Percentiles rank a stretch among this genome's conserved stretches.
phyloP scores from a whole-genome alignment of 2,329 filamentous ascomycete species.

The Alternaria sp. region DNA sequence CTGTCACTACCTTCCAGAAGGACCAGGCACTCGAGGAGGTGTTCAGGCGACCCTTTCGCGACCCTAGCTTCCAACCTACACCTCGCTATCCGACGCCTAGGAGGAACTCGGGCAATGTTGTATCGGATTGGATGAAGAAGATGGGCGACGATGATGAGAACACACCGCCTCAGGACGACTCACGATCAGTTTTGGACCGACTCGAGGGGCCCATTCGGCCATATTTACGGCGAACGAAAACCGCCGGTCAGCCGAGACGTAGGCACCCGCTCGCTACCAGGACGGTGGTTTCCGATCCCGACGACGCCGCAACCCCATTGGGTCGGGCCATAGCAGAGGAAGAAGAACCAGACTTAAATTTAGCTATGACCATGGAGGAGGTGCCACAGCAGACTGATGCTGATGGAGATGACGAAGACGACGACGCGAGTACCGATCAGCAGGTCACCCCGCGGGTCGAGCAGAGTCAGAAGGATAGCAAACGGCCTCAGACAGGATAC shows the following conservation, averaged over 20 bases:
- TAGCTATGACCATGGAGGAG: conserved; percentile 53
- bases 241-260: conserved; percentile 42
- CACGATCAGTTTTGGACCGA: conserved; percentile 65
- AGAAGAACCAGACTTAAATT: conserved; percentile 52
- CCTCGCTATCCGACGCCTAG: conserved; percentile 60
- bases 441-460: conserved; percentile 25
- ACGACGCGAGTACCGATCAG: conserved; percentile 42
- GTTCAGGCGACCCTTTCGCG: conserved; percentile 73
- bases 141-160: conserved; percentile 68
- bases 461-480: conserved; percentile 41
- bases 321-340: conserved; percentile 55
- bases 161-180: conserved; percentile 68
- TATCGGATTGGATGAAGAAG: conserved; percentile 88
- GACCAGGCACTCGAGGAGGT: conserved; percentile 91
- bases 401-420: conserved; percentile 86
- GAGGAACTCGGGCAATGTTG: conserved; percentile 79
- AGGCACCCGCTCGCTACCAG: conserved; percentile 61
- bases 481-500: conserved; percentile 32
- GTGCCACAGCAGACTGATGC: conserved; percentile 74
- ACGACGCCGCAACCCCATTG: conserved; percentile 49
- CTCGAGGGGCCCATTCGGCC: conserved; percentile 63
- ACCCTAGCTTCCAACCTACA: conserved; percentile 56
- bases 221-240: conserved; percentile 61
- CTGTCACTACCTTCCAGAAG: conserved; percentile 86
- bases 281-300: conserved; percentile 66